Evolutionary conservation across 495 filamentous ascomycete genomes (phyloP).

Genomic region (Melanomma pulvis-pyrius): DNA sequence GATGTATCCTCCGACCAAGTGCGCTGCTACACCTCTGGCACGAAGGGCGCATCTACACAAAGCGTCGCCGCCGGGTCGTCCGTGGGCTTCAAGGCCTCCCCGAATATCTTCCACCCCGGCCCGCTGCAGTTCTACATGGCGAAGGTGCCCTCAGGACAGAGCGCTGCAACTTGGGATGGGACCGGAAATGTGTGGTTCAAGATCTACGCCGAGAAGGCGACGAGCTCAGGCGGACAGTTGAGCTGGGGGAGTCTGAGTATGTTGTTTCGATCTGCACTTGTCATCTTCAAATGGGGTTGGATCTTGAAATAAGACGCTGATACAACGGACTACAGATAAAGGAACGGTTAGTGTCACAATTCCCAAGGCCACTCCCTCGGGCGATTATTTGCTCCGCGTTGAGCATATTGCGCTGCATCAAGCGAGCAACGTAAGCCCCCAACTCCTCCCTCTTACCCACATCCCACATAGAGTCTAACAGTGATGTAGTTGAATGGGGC

Average conservation of each 20-base stretch:
- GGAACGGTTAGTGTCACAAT: slow-evolving; percentile 50
- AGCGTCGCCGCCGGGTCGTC: slow-evolving; percentile 51
- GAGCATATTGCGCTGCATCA: slow-evolving; percentile 51
- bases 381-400: slow-evolving; percentile 41
- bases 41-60: slow-evolving; percentile 44
- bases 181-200: slow-evolving; percentile 57
- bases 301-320: neutral
- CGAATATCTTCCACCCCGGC: slow-evolving; percentile 55
- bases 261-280: neutral
- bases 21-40: slow-evolving; percentile 54
- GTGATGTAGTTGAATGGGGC: slow-evolving; percentile 44
- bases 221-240: slow-evolving; percentile 39
- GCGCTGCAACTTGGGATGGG: slow-evolving; percentile 53
- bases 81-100: slow-evolving; percentile 51
- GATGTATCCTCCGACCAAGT: slow-evolving; percentile 53
- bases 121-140: slow-evolving; percentile 58
- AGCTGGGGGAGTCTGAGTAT: slow-evolving; percentile 53
- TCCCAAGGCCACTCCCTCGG: slow-evolving; percentile 45
- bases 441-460: neutral
- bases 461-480: neutral
- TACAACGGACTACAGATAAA: slow-evolving; percentile 17
- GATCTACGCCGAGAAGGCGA: slow-evolving; percentile 44
- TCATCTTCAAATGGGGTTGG: neutral
- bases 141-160: slow-evolving; percentile 52
- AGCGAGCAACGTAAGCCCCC: slow-evolving; percentile 20